Conservation (phyloP, 805 yeast species). For the Candida endomychidarum region DNA sequence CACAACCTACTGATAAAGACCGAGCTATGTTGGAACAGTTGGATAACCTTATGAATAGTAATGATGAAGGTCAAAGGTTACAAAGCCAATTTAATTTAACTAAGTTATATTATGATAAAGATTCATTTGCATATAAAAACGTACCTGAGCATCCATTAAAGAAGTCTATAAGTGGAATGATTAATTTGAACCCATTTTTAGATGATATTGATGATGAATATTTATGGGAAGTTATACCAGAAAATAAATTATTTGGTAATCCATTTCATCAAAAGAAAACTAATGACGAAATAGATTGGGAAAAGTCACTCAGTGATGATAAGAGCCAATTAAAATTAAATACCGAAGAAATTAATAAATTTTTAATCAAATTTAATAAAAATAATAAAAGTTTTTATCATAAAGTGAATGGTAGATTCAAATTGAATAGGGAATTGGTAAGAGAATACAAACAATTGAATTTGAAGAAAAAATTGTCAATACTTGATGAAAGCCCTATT, state of each 20-base stretch:
- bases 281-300: constrained; percentile 30
- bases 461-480: constrained; percentile 25
- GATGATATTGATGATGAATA: constrained; percentile 39
- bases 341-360: constrained; percentile 13
- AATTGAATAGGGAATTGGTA: constrained; percentile 35
- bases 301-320: constrained; percentile 25
- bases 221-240: constrained; percentile 40
- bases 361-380: constrained; percentile 12
- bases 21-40: constrained; percentile 27
- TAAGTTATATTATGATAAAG: constrained; percentile 28
- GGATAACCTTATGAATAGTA: constrained; percentile 21
- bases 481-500: constrained; percentile 5
- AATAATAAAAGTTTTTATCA: constrained; percentile 13
- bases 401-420: constrained; percentile 17
- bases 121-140: constrained; percentile 25
- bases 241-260: constrained; percentile 31
- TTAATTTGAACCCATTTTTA: constrained; percentile 34
- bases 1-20: constrained; percentile 24
- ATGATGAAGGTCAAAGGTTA: constrained; percentile 24
- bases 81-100: constrained; percentile 24
- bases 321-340: constrained; percentile 13
- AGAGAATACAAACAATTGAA: constrained; percentile 33
- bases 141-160: constrained; percentile 40
- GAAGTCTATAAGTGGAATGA: constrained; percentile 40
- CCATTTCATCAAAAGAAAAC: constrained; percentile 33